A percentile compares a stretch with the other conserved stretches of the same genome.
Evolutionary conservation across 2,329 filamentous ascomycete genomes (phyloP).

Genomic region (Rutstroemia sydowiana): DNA sequence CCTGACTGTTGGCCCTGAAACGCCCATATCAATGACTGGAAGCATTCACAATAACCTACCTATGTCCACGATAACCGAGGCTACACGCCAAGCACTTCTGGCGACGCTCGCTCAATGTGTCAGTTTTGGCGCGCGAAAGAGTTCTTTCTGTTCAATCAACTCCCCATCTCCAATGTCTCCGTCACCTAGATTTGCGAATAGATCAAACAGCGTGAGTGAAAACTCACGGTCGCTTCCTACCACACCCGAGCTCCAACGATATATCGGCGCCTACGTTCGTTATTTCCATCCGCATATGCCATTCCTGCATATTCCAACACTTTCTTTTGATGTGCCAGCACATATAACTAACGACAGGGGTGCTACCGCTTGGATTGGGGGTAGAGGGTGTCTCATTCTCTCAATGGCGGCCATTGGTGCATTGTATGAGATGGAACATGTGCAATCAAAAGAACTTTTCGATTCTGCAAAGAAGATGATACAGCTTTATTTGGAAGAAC

Average conservation of each 20-base stretch:
- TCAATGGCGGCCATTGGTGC: slow-evolving; percentile 82
- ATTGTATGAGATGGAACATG: slow-evolving; percentile 78
- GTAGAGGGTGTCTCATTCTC: slow-evolving; percentile 77
- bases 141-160: slow-evolving; percentile 51
- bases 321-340: slow-evolving; percentile 78
- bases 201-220: slow-evolving; percentile 42
- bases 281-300: slow-evolving; percentile 93
- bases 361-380: slow-evolving; percentile 56
- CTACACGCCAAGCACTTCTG: slow-evolving; percentile 54
- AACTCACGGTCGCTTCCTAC: slow-evolving; percentile 60
- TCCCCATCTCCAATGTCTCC: slow-evolving; percentile 43
- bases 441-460: slow-evolving; percentile 76
- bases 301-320: slow-evolving; percentile 86
- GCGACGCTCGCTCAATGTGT: slow-evolving; percentile 50
- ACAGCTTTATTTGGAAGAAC: slow-evolving; percentile 82
- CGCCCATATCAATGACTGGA: slow-evolving; percentile 63
- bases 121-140: slow-evolving; percentile 53
- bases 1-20: slow-evolving; percentile 65
- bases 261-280: slow-evolving; percentile 80
- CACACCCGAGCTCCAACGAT: slow-evolving; percentile 81
- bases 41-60: slow-evolving; percentile 47
- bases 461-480: slow-evolving; percentile 95
- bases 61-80: slow-evolving; percentile 57
- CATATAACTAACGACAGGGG: slow-evolving; percentile 55
- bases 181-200: slow-evolving; percentile 43